Conservation (phyloP, 768 basidiomycete genomes). For the Mycena galopus region DNA sequence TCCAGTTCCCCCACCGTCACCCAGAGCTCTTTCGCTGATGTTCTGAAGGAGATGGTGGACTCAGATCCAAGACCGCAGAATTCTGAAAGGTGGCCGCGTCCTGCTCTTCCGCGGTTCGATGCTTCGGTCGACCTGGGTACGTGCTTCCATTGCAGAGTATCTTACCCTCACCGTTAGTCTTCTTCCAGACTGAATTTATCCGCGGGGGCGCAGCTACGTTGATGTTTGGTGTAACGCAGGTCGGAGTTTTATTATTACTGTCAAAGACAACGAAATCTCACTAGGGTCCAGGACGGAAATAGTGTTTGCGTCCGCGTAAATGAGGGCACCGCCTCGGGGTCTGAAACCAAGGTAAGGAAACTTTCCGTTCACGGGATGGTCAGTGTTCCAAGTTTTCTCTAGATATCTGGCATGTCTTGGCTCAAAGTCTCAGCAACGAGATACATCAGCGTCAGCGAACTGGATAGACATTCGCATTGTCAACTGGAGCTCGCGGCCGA, state of each 20-base stretch:
- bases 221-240: conserved; percentile 15
- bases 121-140: not conserved
- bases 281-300: not conserved
- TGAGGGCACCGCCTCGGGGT: not conserved
- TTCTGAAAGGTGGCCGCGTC: conserved; percentile 5
- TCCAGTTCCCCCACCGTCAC: not conserved
- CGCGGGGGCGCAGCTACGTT: not conserved
- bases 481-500: not conserved
- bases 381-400: not conserved
- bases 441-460: not conserved
- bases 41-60: conserved; percentile 7
- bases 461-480: not conserved
- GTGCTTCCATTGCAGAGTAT: not conserved
- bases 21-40: not conserved
- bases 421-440: not conserved
- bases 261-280: not conserved
- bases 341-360: not conserved
- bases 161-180: conserved; percentile 4
- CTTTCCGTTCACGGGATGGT: not conserved
- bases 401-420: conserved; percentile 24
- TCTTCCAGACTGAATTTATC: conserved; percentile 18
- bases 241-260: not conserved
- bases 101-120: not conserved
- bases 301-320: conserved; percentile 3
- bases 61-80: not conserved